Evolutionary conservation across 2,329 filamentous ascomycete genomes (phyloP).

Genomic region (Bimuria novae-zelandiae): DNA sequence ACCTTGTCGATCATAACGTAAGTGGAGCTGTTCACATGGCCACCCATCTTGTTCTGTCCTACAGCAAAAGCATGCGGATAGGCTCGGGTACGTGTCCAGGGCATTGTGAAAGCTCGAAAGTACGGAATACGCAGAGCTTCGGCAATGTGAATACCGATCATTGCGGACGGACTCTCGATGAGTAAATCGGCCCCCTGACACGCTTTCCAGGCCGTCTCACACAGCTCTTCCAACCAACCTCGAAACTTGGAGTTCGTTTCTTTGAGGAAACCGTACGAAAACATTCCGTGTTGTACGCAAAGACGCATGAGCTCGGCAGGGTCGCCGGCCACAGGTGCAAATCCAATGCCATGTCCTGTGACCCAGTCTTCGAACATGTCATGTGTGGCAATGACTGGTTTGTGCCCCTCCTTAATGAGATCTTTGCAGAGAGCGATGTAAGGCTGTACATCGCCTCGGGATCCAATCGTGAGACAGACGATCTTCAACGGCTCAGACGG

Average conservation of each 20-base stretch:
- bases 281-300: constrained; percentile 96
- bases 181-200: constrained; percentile 87
- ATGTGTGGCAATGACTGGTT: constrained; percentile 86
- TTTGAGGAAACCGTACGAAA: constrained; percentile 86
- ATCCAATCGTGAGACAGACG: constrained; percentile 94
- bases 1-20: constrained; percentile 97
- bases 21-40: constrained; percentile 91
- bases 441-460: constrained; percentile 92
- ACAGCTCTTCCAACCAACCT: constrained; percentile 90
- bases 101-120: constrained; percentile 98
- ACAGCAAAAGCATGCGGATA: constrained; percentile 97
- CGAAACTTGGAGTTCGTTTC: constrained; percentile 79
- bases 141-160: constrained; percentile 97
- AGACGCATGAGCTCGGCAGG: constrained; percentile 93
- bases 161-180: constrained; percentile 93
- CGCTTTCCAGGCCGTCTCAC: constrained; percentile 78
- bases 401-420: constrained; percentile 84
- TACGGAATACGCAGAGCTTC: constrained; percentile 93
- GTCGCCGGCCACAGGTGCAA: constrained; percentile 84
- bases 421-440: constrained; percentile 97
- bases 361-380: constrained; percentile 89
- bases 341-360: constrained; percentile 90
- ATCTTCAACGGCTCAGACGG: constrained; percentile 78
- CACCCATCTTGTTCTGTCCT: constrained; percentile 90
- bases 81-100: constrained; percentile 92